Evolutionary conservation across 257 asterid species (phyloP), one percentile per base, ranked within the genome.

Genomic region (Galeopsis tetrahit): DNA sequence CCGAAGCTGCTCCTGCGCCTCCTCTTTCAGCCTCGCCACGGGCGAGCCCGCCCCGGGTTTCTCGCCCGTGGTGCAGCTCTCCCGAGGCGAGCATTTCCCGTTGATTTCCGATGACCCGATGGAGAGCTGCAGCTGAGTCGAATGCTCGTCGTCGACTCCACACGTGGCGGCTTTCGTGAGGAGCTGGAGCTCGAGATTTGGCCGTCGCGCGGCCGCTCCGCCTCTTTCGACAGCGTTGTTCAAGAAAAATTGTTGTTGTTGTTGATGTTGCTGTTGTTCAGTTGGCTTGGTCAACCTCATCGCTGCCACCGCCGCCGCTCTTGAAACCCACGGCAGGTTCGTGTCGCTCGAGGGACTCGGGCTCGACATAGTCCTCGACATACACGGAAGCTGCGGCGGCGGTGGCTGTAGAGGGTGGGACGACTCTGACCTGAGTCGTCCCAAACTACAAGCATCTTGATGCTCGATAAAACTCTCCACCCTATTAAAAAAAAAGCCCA

Each of bases 401-500:
- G 38, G 62, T 8, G n/a, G 28, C 28, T 21, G 56, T 34, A 61
- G 84, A 3, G 64, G 80, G 38, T 46, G 80, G 66, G 69, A 85
- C 53, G 79, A 53, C 2, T 83, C 85, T 5, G 95, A 72, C 40
- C 78, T 82, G 68, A 81, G 77, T 0, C 77, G 84, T 6, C 87
- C 84, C 78, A 88, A 44, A 32, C 74, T 78, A 68, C 96, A 91
- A 7, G 80, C 83, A 60, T 89, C 93, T 70, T 86, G 97, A 57
- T 90, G 97, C 75, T 90, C 97, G 1, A 90, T 88, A 78, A 90
- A 88, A 60, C 90, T 88, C 87, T 90, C 97, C 82, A 87, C 96
- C 84, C 97, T 89, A 49, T 5, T 68, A 60, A 36, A 32, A 43
- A 15, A 33, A 58, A 39, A 46, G 0, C 2, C 4, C 2, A 56